These are phyloP conservation scores for Euphorbia lathyris DNA, from an alignment of 345 rosid genomes.

Conservation along the genomic window DNA sequence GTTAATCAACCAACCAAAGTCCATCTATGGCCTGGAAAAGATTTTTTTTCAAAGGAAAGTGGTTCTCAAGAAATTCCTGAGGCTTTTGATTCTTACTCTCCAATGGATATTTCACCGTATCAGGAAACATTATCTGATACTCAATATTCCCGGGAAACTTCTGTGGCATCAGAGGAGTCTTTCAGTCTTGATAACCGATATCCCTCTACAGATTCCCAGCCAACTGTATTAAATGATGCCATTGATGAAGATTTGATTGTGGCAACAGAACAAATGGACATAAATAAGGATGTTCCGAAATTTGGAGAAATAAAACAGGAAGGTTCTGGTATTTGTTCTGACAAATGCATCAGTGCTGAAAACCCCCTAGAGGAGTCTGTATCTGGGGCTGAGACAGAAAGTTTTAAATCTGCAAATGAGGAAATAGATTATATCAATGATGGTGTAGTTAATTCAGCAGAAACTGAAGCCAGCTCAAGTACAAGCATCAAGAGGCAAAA, in stretches of 20 bases:
- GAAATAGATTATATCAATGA: slow-evolving; percentile 61
- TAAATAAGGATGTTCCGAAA: slow-evolving; percentile 39
- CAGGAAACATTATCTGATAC: slow-evolving; percentile 43
- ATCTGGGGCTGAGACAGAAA: slow-evolving; percentile 81
- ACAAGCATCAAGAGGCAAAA: slow-evolving; percentile 42
- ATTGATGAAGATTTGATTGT: slow-evolving; percentile 55
- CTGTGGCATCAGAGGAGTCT: slow-evolving; percentile 62
- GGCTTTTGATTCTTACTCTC: slow-evolving; percentile 62
- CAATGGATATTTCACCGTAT: slow-evolving; percentile 85
- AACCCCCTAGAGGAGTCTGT: slow-evolving; percentile 43
- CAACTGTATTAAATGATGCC: slow-evolving; percentile 33
- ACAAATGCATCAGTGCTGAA: slow-evolving; percentile 36
- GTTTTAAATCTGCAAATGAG: slow-evolving; percentile 83
- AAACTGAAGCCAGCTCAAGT: slow-evolving; percentile 62
- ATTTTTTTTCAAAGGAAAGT: slow-evolving; percentile 45
- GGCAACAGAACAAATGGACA: slow-evolving; percentile 63
- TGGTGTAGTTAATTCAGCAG: slow-evolving; percentile 43
- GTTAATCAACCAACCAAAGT: slow-evolving; percentile 50
- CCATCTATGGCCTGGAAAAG: slow-evolving; percentile 49
- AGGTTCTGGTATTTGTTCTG: slow-evolving; percentile 29
- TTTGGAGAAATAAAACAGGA: slow-evolving; percentile 32
- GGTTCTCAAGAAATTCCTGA: slow-evolving; percentile 45
- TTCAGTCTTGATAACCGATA: slow-evolving; percentile 30
- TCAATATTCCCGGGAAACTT: slow-evolving; percentile 43
- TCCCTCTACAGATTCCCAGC: slow-evolving; percentile 34